These are phyloP conservation scores for Salix arbutifolia DNA, from an alignment of 345 rosid genomes.

Conservation along the genomic window DNA sequence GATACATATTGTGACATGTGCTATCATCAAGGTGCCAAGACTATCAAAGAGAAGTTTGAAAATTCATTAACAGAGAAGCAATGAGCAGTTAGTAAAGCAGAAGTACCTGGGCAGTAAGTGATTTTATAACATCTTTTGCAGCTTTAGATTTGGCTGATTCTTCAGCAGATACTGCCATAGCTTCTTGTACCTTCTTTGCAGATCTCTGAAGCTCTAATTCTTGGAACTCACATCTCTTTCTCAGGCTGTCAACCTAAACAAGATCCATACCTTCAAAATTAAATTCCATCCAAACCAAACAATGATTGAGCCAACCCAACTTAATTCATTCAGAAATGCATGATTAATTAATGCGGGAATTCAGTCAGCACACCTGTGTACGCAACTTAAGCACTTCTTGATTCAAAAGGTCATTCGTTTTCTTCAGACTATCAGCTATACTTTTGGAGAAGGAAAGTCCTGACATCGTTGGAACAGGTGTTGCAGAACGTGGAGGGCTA, in stretches of 20 bases:
- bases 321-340: conserved; percentile 1
- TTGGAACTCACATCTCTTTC: conserved; percentile 74
- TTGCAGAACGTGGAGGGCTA: conserved; percentile 93
- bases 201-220: conserved; percentile 81
- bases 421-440: conserved; percentile 81
- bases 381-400: conserved; percentile 86
- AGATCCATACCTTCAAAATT: conserved; percentile 19
- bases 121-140: conserved; percentile 93
- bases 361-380: conserved; percentile 57
- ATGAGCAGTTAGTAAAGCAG: conserved; percentile 1
- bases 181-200: conserved; percentile 76
- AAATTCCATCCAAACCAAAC: background rate
- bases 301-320: background rate
- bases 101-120: conserved; percentile 83
- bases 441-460: conserved; percentile 82
- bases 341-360: background rate
- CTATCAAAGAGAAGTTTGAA: background rate
- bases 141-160: conserved; percentile 83
- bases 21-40: background rate
- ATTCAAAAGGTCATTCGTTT: conserved; percentile 85
- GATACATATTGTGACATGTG: background rate
- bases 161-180: conserved; percentile 61
- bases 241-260: conserved; percentile 69
- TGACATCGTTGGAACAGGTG: conserved; percentile 77
- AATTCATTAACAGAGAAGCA: background rate